A percentile compares a stretch with the other conserved stretches of the same genome.
These are phyloP conservation scores for Inga laurina DNA, from an alignment of 306 rosid genomes.

Conservation along the genomic window DNA sequence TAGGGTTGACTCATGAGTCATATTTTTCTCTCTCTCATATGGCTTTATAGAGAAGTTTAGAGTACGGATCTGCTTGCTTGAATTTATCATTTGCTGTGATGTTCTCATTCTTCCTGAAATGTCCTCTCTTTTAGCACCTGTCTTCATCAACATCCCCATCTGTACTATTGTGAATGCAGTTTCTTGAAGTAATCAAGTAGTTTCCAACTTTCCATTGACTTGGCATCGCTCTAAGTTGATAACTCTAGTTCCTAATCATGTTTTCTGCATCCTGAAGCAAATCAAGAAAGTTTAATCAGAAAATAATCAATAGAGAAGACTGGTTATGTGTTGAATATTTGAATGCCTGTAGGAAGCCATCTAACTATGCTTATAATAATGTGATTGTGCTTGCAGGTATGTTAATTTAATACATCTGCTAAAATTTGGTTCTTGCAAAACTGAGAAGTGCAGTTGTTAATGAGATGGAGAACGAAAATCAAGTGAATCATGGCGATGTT, in stretches of 20 bases:
- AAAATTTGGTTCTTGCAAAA: constrained; percentile 19
- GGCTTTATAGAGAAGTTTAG: background rate
- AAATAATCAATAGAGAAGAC: background rate
- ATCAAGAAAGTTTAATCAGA: background rate
- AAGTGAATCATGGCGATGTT: constrained; percentile 19
- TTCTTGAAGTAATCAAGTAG: background rate
- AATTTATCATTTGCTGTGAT: background rate
- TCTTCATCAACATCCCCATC: background rate
- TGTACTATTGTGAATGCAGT: background rate
- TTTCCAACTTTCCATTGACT: background rate
- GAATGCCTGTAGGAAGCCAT: background rate
- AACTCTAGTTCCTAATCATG: background rate
- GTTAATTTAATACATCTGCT: background rate
- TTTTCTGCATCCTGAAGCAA: background rate
- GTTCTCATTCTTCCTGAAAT: background rate
- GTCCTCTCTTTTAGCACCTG: background rate
- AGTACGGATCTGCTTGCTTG: background rate
- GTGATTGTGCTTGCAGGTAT: constrained; percentile 22
- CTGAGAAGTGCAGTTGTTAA: constrained; percentile 4
- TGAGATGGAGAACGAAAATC: constrained; percentile 40
- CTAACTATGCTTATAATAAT: background rate
- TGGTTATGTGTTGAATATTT: background rate
- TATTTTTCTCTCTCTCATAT: background rate
- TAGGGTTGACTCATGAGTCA: background rate
- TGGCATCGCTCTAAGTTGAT: background rate